Evolutionary conservation across 2,329 filamentous ascomycete genomes (phyloP).

Genomic region (Fusarium tupiense): DNA sequence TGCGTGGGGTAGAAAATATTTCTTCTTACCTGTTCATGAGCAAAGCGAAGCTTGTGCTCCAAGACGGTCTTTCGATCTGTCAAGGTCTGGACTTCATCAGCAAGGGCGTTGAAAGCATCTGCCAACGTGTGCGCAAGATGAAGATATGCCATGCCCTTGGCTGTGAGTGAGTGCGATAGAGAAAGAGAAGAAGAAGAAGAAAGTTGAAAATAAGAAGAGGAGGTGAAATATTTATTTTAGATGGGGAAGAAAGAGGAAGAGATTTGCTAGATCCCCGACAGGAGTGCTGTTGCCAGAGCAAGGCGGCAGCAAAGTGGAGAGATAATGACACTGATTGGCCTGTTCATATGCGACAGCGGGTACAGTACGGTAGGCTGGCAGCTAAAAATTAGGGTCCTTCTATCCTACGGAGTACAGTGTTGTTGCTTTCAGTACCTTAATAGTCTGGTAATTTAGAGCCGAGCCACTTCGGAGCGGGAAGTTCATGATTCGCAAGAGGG

Average conservation of each 20-base stretch:
- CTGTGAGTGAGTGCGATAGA: constrained; percentile 20
- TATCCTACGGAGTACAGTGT: not conserved
- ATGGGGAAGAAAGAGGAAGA: constrained; percentile 27
- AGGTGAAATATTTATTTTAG: constrained; percentile 28
- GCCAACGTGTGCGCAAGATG: constrained; percentile 65
- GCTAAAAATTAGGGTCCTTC: constrained; percentile 13
- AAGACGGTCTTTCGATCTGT: constrained; percentile 72
- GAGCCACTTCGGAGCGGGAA: constrained; percentile 11
- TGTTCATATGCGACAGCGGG: not conserved
- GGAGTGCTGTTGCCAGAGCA: constrained; percentile 24
- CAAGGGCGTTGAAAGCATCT: constrained; percentile 71
- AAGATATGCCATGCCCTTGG: constrained; percentile 50
- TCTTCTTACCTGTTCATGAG: constrained; percentile 72
- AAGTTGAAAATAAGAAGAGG: constrained; percentile 2
- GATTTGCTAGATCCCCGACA: constrained; percentile 35
- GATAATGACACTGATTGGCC: constrained; percentile 6
- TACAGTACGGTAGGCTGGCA: not conserved
- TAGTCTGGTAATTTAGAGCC: constrained; percentile 10
- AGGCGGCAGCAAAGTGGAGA: constrained; percentile 32
- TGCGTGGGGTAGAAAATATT: not conserved
- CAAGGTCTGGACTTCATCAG: constrained; percentile 71
- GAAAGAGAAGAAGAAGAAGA: constrained; percentile 6
- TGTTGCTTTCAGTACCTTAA: not conserved
- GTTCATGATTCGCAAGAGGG: not conserved
- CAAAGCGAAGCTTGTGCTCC: constrained; percentile 73